Evolutionary conservation across 768 basidiomycete species (phyloP).

Genomic region (Tylopilus plumbeoviolaceoides): DNA sequence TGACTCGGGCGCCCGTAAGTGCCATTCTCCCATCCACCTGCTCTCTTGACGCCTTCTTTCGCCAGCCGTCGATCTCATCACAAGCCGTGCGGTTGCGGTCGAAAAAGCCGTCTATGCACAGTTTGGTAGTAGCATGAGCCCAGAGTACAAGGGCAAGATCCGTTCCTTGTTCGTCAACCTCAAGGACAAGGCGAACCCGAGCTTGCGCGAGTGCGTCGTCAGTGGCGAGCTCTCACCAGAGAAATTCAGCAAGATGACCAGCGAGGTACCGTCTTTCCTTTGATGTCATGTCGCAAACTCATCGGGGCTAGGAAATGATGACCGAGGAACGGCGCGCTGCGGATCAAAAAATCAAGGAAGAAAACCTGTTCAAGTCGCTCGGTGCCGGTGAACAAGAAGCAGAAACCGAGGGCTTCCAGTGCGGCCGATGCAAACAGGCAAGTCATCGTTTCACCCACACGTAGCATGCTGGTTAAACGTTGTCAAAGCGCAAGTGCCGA

Average conservation of each 20-base stretch:
- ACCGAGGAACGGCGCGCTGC: slow-evolving; percentile 86
- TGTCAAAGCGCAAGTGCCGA: slow-evolving; percentile 67
- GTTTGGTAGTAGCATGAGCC: slow-evolving; percentile 41
- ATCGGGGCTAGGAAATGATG: slow-evolving; percentile 77
- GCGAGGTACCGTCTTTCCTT: slow-evolving; percentile 48
- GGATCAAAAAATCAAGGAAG: slow-evolving; percentile 74
- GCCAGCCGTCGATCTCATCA: slow-evolving; percentile 66
- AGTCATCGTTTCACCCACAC: slow-evolving; percentile 10
- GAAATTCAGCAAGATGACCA: slow-evolving; percentile 75
- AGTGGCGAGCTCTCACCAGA: slow-evolving; percentile 71
- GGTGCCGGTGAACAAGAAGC: slow-evolving; percentile 87
- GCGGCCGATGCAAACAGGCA: slow-evolving; percentile 88
- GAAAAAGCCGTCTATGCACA: slow-evolving; percentile 59
- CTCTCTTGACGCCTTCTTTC: slow-evolving; percentile 2
- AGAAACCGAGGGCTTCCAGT: slow-evolving; percentile 98
- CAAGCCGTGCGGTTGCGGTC: slow-evolving; percentile 60
- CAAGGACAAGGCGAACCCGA: slow-evolving; percentile 93
- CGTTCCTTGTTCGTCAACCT: slow-evolving; percentile 88
- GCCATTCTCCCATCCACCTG: not conserved
- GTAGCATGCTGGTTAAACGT: not conserved
- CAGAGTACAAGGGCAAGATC: slow-evolving; percentile 71
- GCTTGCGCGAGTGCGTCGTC: slow-evolving; percentile 78
- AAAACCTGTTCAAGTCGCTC: slow-evolving; percentile 88
- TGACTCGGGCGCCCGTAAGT: slow-evolving; percentile 87
- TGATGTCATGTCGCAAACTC: not conserved